A percentile compares a stretch with the other conserved stretches of the same genome.
phyloP scores from a whole-genome alignment of 225 moss, liverwort and hornwort genomes.

The Ulota crispa region DNA sequence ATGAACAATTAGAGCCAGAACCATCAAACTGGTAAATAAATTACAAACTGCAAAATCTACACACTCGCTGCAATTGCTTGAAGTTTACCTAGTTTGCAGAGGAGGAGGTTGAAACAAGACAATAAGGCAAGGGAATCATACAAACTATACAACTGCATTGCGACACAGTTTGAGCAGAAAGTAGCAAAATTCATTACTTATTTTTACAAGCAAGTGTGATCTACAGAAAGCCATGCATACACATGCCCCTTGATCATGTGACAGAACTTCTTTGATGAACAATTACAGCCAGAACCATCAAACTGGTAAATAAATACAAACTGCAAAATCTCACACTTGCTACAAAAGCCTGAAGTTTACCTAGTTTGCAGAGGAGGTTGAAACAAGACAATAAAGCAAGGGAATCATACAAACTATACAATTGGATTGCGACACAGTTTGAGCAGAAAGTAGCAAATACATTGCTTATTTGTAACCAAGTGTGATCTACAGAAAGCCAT shows the following conservation, averaged over 20 bases:
- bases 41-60: not conserved
- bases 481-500: conserved; percentile 10
- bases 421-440: not conserved
- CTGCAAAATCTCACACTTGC: not conserved
- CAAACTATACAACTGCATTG: not conserved
- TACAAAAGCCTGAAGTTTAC: not conserved
- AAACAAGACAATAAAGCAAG: conserved; percentile 7
- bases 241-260: conserved; percentile 10
- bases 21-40: too few relatives aligned
- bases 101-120: not conserved
- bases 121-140: not conserved
- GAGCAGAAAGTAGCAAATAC: not conserved
- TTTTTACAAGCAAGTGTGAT: conserved; percentile 9
- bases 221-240: conserved; percentile 12
- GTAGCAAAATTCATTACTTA: not conserved
- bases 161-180: conserved; percentile 4
- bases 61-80: not conserved
- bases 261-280: not conserved
- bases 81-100: not conserved
- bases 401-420: not conserved
- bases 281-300: not conserved
- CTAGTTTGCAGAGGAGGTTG: not conserved
- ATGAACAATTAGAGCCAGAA: not conserved
- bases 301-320: too few relatives aligned
- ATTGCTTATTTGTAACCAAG: not conserved